Evolutionary conservation across 768 basidiomycete genomes (phyloP).

Genomic region (Leccinum broughii): DNA sequence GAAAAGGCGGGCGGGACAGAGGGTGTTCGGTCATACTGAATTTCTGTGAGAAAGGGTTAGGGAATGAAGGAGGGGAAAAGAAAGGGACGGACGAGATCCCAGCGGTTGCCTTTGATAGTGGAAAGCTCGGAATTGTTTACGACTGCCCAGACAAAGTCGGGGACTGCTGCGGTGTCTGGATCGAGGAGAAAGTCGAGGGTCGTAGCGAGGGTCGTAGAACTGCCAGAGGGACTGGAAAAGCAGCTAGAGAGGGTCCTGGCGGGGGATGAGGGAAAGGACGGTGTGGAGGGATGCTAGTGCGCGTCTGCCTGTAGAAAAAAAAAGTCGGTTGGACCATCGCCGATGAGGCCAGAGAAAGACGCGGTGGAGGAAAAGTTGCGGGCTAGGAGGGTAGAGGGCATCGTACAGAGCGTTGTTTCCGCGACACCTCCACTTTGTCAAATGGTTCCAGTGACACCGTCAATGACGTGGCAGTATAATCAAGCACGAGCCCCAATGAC

Average conservation of each 20-base stretch:
- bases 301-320: slow-evolving; percentile 85
- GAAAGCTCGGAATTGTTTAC: slow-evolving; percentile 79
- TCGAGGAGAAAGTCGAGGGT: slow-evolving; percentile 79
- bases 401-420: slow-evolving; percentile 65
- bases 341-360: slow-evolving; percentile 49
- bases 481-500: slow-evolving; percentile 57
- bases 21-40: slow-evolving; percentile 74
- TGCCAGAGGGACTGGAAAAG: slow-evolving; percentile 60
- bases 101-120: slow-evolving; percentile 67
- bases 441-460: slow-evolving; percentile 68
- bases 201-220: slow-evolving; percentile 75
- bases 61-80: background rate
- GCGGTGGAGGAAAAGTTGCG: slow-evolving; percentile 75
- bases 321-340: slow-evolving; percentile 82
- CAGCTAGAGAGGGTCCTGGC: slow-evolving; percentile 78
- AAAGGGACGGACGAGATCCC: slow-evolving; percentile 76
- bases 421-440: slow-evolving; percentile 76
- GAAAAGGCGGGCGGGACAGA: slow-evolving; percentile 60
- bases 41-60: slow-evolving; percentile 48
- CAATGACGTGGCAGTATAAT: slow-evolving; percentile 58
- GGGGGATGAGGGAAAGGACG: slow-evolving; percentile 72
- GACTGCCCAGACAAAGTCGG: slow-evolving; percentile 82
- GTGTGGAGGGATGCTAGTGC: slow-evolving; percentile 77
- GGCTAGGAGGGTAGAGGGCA: slow-evolving; percentile 54
- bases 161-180: slow-evolving; percentile 39